Evolutionary conservation across 768 basidiomycete genomes (phyloP).

Genomic region (Tylopilus rubrobrunneus): DNA sequence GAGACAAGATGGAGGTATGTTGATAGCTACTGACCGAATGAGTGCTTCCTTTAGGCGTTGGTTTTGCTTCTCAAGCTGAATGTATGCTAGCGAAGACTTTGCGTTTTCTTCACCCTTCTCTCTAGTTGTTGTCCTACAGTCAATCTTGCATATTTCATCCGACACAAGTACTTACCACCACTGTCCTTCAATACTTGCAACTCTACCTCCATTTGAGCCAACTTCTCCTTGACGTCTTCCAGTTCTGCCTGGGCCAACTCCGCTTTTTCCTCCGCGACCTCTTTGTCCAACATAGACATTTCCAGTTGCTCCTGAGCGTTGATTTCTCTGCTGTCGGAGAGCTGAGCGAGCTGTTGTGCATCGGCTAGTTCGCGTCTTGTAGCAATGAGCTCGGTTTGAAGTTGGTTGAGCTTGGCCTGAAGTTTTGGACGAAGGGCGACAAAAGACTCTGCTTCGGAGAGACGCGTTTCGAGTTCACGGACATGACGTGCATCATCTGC

Average conservation of each 20-base stretch:
- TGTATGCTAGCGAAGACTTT: slow-evolving; percentile 62
- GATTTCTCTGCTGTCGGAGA: slow-evolving; percentile 64
- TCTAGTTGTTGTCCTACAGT: slow-evolving; percentile 17
- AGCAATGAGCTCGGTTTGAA: slow-evolving; percentile 75
- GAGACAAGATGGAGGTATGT: neutral
- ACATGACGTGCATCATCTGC: slow-evolving; percentile 82
- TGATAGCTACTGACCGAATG: slow-evolving; percentile 50
- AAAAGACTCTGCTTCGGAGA: slow-evolving; percentile 80
- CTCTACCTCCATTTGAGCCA: slow-evolving; percentile 82
- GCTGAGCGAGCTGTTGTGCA: slow-evolving; percentile 64
- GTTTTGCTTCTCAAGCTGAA: slow-evolving; percentile 96
- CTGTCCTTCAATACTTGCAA: slow-evolving; percentile 71
- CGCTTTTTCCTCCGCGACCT: slow-evolving; percentile 91
- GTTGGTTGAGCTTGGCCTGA: slow-evolving; percentile 78
- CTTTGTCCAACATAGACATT: slow-evolving; percentile 93
- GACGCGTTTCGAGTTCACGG: slow-evolving; percentile 79
- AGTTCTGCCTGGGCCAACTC: slow-evolving; percentile 77
- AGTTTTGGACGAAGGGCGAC: slow-evolving; percentile 84
- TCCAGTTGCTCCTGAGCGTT: slow-evolving; percentile 90
- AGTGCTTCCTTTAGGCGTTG: slow-evolving; percentile 93
- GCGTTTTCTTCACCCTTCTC: slow-evolving; percentile 33
- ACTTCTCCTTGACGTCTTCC: slow-evolving; percentile 71
- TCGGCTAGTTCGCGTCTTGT: slow-evolving; percentile 77
- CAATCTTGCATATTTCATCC: neutral
- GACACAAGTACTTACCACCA: slow-evolving; percentile 22